phyloP scores from a whole-genome alignment of 2,329 filamentous ascomycete genomes.

The Phaeophleospora eucalypticola region DNA sequence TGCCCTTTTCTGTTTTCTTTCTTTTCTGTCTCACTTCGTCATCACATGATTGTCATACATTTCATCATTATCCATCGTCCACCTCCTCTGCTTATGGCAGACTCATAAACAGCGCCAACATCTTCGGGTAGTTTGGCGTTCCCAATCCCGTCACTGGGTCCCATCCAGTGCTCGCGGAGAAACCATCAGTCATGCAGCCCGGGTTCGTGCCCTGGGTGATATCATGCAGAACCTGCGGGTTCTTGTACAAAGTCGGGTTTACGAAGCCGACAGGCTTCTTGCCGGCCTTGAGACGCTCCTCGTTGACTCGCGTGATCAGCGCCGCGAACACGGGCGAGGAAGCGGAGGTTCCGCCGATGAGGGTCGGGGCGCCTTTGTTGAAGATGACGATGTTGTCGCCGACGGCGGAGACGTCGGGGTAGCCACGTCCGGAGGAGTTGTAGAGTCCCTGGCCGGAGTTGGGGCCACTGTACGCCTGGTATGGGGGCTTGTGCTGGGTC shows the following conservation, averaged over 20 bases:
- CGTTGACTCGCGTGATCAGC: slow-evolving; percentile 29
- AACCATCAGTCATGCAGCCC: slow-evolving; percentile 26
- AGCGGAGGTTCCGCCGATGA: slow-evolving; percentile 28
- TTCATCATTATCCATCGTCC: too few relatives aligned
- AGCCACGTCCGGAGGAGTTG: slow-evolving; percentile 29
- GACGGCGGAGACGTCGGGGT: slow-evolving; percentile 41
- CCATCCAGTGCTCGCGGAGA: slow-evolving; percentile 27
- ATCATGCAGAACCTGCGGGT: slow-evolving; percentile 35
- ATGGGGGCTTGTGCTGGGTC: slow-evolving; percentile 21
- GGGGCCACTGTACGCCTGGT: slow-evolving; percentile 39
- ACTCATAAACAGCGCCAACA: slow-evolving; percentile 20
- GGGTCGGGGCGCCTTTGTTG: slow-evolving; percentile 17
- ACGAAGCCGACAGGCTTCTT: slow-evolving; percentile 29
- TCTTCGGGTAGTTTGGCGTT: slow-evolving; percentile 20
- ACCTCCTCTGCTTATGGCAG: slow-evolving; percentile 8
- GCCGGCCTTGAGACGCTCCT: slow-evolving; percentile 25
- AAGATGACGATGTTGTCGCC: slow-evolving; percentile 28
- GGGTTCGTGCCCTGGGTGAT: slow-evolving; percentile 34
- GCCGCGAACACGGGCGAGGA: slow-evolving; percentile 25
- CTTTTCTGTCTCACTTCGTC: too few relatives aligned
- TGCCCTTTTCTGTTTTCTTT: too few relatives aligned
- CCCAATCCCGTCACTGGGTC: slow-evolving; percentile 26
- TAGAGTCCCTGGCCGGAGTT: slow-evolving; percentile 48
- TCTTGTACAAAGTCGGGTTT: slow-evolving; percentile 38
- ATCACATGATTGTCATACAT: not conserved